These are phyloP conservation scores for Spirogloea muscicola DNA, from an alignment of 139 green algal genomes.

Conservation along the genomic window DNA sequence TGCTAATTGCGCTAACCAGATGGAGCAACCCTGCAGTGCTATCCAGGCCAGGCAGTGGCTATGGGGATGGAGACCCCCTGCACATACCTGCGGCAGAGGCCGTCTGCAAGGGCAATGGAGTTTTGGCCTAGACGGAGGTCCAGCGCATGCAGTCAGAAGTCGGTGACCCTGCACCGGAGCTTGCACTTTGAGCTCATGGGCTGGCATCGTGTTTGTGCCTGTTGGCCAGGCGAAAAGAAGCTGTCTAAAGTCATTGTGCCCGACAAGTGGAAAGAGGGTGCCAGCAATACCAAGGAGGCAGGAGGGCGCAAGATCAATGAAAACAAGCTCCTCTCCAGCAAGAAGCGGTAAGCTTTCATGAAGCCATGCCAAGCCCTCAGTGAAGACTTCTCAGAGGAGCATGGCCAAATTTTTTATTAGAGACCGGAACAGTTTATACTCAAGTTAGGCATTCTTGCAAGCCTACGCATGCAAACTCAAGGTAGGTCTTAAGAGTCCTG, in stretches of 20 bases:
- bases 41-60: no score
- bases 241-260: constrained; percentile 29
- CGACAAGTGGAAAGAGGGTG: constrained; percentile 40
- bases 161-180: no score
- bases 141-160: no score
- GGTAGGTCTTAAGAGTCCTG: no score
- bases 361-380: not conserved
- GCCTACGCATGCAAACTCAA: not conserved
- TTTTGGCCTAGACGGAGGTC: no score
- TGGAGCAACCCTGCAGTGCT: no score
- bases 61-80: no score
- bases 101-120: no score
- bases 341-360: constrained; percentile 14
- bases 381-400: not conserved
- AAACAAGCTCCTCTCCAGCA: constrained; percentile 33
- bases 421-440: not conserved
- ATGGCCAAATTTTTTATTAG: not conserved
- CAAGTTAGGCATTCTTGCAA: not conserved
- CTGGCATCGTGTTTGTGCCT: no score
- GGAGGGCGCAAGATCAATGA: constrained; percentile 28
- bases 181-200: no score
- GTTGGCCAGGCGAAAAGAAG: constrained; percentile 46
- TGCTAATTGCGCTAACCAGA: no score
- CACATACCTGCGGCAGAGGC: no score
- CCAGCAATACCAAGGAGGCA: constrained; percentile 28